Conservation (phyloP, 441 rosid species). For the Viola pubescens region DNA sequence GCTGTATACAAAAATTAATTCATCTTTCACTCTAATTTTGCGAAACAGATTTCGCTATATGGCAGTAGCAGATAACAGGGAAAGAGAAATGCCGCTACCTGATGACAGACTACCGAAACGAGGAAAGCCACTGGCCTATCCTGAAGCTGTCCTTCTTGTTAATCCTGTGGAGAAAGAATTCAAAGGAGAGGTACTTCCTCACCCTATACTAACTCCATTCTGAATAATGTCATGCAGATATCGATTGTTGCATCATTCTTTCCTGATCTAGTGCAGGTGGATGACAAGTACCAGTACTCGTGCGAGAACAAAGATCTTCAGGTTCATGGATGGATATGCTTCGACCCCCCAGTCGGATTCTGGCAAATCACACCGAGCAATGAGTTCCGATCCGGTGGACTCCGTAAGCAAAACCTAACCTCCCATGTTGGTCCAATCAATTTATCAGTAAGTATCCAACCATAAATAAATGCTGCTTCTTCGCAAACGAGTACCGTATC, state of each 20-base stretch:
- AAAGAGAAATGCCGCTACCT: slow-evolving; percentile 70
- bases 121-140: slow-evolving; percentile 55
- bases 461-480: no score
- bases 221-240: background rate
- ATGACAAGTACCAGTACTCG: slow-evolving; percentile 87
- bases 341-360: slow-evolving; percentile 49
- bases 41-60: slow-evolving; percentile 57
- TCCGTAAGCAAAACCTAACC: slow-evolving; percentile 71
- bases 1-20: background rate
- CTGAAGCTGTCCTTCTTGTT: slow-evolving; percentile 75
- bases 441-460: slow-evolving; percentile 47
- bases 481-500: no score
- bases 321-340: slow-evolving; percentile 85
- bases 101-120: slow-evolving; percentile 59
- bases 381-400: slow-evolving; percentile 86
- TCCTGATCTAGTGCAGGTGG: slow-evolving; percentile 35
- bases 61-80: slow-evolving; percentile 79
- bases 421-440: slow-evolving; percentile 82
- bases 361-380: slow-evolving; percentile 92
- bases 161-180: slow-evolving; percentile 67
- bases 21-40: background rate
- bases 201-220: background rate
- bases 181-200: slow-evolving; percentile 56
- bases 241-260: background rate
- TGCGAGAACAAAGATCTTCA: slow-evolving; percentile 60